These are phyloP conservation scores for Psidium guajava DNA, from an alignment of 345 rosid species.

Conservation along the genomic window DNA sequence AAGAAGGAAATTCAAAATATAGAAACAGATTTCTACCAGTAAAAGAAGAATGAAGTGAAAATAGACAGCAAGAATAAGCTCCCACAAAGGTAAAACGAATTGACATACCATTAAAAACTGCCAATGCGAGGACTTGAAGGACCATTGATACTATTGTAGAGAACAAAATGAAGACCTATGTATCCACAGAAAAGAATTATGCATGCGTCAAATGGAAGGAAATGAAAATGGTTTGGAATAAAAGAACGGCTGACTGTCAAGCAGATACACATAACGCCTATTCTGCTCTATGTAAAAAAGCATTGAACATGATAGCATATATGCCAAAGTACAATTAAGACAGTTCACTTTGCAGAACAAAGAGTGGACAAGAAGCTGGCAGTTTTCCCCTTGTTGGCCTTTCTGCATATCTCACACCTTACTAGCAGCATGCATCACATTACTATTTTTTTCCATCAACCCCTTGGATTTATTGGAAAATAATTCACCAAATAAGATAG, in stretches of 20 bases:
- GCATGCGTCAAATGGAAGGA: neutral
- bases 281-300: neutral
- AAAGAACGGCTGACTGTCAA: neutral
- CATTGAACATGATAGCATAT: neutral
- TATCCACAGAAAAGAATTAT: neutral
- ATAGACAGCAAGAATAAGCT: neutral
- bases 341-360: neutral
- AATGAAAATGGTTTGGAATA: neutral
- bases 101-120: constrained; percentile 58
- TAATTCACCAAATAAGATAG: neutral
- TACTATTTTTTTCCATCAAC: neutral
- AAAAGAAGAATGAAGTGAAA: neutral
- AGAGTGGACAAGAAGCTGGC: neutral
- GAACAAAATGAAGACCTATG: constrained; percentile 86
- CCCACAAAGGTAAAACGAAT: neutral
- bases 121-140: constrained; percentile 50
- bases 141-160: constrained; percentile 43
- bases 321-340: neutral
- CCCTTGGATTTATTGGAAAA: neutral
- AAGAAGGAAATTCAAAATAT: neutral
- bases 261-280: neutral
- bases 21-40: neutral
- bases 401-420: neutral
- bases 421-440: neutral
- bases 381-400: neutral